These are phyloP conservation scores for Arthrobotrys megalospora DNA, from an alignment of 2,329 filamentous ascomycete species.

Conservation along the genomic window DNA sequence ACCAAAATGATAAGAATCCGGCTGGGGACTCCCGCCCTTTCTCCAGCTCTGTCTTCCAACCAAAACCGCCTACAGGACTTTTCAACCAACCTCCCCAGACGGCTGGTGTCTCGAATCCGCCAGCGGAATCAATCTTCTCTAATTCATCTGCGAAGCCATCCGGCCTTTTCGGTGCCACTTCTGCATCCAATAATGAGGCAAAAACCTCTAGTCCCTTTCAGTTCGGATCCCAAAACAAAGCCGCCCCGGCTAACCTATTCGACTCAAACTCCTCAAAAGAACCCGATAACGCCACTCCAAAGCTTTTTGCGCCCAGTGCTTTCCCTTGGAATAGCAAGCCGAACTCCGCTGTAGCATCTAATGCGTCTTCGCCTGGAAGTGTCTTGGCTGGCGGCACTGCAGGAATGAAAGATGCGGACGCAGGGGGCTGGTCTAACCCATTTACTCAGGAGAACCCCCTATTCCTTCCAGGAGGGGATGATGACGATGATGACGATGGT, in stretches of 20 bases:
- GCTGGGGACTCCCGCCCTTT: background rate
- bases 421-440: slow-evolving; percentile 53
- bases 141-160: slow-evolving; percentile 29
- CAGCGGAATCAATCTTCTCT: slow-evolving; percentile 20
- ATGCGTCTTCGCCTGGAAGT: slow-evolving; percentile 56
- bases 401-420: slow-evolving; percentile 48
- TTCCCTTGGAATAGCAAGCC: slow-evolving; percentile 54
- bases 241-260: slow-evolving; percentile 23
- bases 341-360: slow-evolving; percentile 51
- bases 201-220: slow-evolving; percentile 25
- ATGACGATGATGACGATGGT: slow-evolving; percentile 62
- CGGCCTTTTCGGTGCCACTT: slow-evolving; percentile 33
- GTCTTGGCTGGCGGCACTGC: slow-evolving; percentile 49
- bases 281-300: slow-evolving; percentile 12
- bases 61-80: slow-evolving; percentile 29
- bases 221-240: slow-evolving; percentile 37
- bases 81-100: slow-evolving; percentile 12
- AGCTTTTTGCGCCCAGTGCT: slow-evolving; percentile 21
- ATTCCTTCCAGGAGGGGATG: slow-evolving; percentile 60
- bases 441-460: slow-evolving; percentile 57
- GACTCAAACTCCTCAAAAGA: slow-evolving; percentile 33
- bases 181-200: slow-evolving; percentile 10
- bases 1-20: background rate
- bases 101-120: background rate
- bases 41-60: slow-evolving; percentile 31